phyloP scores from a whole-genome alignment of 345 rosid species.

The Leavenworthia alabamica region DNA sequence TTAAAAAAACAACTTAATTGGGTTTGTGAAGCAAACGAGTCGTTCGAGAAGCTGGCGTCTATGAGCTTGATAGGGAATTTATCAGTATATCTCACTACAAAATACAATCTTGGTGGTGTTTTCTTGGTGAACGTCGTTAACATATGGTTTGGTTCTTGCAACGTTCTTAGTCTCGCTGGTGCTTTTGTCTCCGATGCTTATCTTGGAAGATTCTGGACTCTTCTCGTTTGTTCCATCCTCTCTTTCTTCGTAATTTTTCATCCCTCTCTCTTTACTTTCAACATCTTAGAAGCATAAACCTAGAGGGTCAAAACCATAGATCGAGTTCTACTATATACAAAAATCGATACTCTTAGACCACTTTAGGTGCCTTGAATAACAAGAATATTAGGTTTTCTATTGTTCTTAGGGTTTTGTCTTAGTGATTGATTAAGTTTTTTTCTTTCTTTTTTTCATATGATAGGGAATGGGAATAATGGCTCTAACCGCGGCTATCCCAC shows the following conservation, averaged over 20 bases:
- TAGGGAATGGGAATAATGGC: conserved; percentile 63
- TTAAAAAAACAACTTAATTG: neutral
- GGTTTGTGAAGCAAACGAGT: conserved; percentile 45
- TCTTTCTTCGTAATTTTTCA: conserved; percentile 43
- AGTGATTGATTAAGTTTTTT: neutral
- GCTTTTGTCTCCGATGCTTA: conserved; percentile 60
- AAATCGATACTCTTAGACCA: neutral
- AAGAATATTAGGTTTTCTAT: neutral
- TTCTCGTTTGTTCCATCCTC: conserved; percentile 44
- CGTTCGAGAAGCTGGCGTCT: conserved; percentile 72
- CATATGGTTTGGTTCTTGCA: conserved; percentile 57
- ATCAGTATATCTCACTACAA: conserved; percentile 41
- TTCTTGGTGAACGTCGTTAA: conserved; percentile 45
- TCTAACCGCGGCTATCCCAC: conserved; percentile 41
- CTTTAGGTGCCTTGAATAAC: neutral
- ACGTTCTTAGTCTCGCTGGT: conserved; percentile 48
- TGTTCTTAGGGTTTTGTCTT: neutral
- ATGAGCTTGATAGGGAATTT: conserved; percentile 56
- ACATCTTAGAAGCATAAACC: neutral
- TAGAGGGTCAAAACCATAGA: neutral
- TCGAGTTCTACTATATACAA: neutral
- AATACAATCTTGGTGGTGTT: conserved; percentile 55
- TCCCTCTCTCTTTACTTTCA: neutral
- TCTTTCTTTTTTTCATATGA: neutral
- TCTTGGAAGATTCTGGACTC: conserved; percentile 55